A percentile compares a stretch with the other conserved stretches of the same genome.
phyloP scores from a whole-genome alignment of 148 eudicot species.

The Persicaria maculosa region DNA sequence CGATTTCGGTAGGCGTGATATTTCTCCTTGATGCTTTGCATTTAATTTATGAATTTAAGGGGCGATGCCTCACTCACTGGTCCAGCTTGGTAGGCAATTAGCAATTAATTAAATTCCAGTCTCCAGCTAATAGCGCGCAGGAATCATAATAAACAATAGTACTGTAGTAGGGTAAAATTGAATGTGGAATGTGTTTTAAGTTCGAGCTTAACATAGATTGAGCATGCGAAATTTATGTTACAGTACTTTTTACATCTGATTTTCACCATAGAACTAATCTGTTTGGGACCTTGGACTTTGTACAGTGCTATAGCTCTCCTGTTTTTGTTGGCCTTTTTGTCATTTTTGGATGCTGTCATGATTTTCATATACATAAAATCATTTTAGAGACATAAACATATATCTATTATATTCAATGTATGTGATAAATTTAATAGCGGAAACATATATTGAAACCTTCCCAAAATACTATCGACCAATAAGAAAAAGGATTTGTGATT shows the following conservation, averaged over 20 bases:
- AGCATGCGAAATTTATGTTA: background rate
- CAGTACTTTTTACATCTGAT: background rate
- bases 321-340: background rate
- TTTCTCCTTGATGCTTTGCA: background rate
- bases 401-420: too few species aligned
- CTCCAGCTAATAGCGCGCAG: background rate
- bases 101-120: background rate
- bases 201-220: background rate
- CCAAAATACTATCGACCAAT: too few species aligned
- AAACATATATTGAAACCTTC: too few species aligned
- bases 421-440: too few species aligned
- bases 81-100: constrained; percentile 2
- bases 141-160: background rate
- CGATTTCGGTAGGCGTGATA: background rate
- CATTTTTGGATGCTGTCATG: too few species aligned
- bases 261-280: background rate
- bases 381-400: too few species aligned
- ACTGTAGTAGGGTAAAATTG: background rate
- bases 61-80: background rate
- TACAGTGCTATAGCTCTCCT: background rate
- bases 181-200: background rate
- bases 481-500: too few species aligned
- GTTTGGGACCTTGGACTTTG: background rate
- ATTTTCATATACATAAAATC: too few species aligned
- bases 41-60: constrained; percentile 5